phyloP scores from a whole-genome alignment of 1,284 basidiomycete species.

The Coriolopsis trogii region DNA sequence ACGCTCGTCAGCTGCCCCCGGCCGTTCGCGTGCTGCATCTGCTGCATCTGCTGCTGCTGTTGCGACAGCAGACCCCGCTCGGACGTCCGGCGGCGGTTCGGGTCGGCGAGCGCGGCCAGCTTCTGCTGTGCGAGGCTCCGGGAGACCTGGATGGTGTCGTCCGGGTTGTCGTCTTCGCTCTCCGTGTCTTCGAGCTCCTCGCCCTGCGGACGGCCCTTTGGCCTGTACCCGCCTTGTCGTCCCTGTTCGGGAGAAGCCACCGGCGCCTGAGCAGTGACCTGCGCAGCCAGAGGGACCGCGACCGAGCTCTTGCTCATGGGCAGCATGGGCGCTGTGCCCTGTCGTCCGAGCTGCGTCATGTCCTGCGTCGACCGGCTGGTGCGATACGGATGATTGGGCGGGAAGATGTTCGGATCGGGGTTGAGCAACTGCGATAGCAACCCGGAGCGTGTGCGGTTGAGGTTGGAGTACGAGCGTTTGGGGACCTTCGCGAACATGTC shows the following conservation, averaged over 20 bases:
- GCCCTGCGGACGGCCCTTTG: conserved; percentile 66
- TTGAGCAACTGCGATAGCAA: conserved; percentile 70
- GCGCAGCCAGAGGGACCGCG: conserved; percentile 65
- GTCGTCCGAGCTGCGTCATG: conserved; percentile 36
- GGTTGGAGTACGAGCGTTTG: conserved; percentile 62
- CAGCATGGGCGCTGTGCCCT: conserved; percentile 34
- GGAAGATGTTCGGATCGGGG: conserved; percentile 64
- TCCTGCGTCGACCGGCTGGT: conserved; percentile 53
- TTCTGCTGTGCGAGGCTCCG: conserved; percentile 65
- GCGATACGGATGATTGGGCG: conserved; percentile 59
- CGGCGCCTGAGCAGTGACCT: conserved; percentile 45
- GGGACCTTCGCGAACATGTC: conserved; percentile 82
- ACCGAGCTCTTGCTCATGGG: conserved; percentile 66
- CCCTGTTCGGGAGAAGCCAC: conserved; percentile 13
- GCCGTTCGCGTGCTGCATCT: conserved; percentile 4
- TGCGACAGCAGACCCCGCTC: conserved; percentile 12
- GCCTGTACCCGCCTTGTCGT: conserved; percentile 47
- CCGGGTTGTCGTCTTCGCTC: conserved; percentile 51
- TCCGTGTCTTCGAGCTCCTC: conserved; percentile 72
- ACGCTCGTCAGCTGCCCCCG: conserved; percentile 27
- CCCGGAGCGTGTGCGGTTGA: conserved; percentile 58
- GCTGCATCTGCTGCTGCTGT: conserved; percentile 4
- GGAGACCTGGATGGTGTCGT: conserved; percentile 55
- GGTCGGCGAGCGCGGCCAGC: conserved; percentile 54
- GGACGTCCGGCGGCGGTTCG: conserved; percentile 30